Evolutionary conservation across 352 stramenopile genomes (phyloP), one percentile per base, ranked within the genome.

Genomic region (Phytophthora pistaciae): DNA sequence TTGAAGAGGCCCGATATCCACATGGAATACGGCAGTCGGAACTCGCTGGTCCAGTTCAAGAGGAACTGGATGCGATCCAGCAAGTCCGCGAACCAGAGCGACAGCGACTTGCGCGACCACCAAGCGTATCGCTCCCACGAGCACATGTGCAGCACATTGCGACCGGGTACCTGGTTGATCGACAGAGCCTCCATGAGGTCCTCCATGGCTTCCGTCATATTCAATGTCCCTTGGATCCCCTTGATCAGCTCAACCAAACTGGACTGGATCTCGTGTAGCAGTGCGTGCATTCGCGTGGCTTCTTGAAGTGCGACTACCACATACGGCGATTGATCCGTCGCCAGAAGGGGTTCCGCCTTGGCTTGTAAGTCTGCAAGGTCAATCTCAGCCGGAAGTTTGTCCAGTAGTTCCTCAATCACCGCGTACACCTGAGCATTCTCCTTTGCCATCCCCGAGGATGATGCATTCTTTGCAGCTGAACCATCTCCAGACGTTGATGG

Each of bases 191-290:
- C 67, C 21, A 87, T 77, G 0, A 98, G 76, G 48, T 98, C 90
- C 49, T 98, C 94, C 91, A 98, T 97, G 9, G 83, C 44, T 52
- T 96, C 88, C 11, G 93, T 96, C 88, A 96, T 96, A 58, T 91
- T 96, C 27, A 96, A 78, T 7, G 88, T 88, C 29, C 90, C 90
- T 44, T 93, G 84, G 70, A 96, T 86, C n/a, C 88, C 90, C 57
- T 94, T 94, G 42, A 77, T 86, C 1, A 96, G 64, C 23, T 96
- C 88, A 0, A 80, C 56, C 3, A 96, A 72, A 33, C 82, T 93
- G 27, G 73, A 50, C 6, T 84, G 82, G 52, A 96, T 88, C 60
- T 94, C 84, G 0, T 71, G 59, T 23, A 96, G 63, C 18, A 96
- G 72, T 10, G 59, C 66, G 59, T 93, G 81, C 88, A 96, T 95